Conservation (phyloP, 2,329 filamentous ascomycete species). For the Fusarium armeniacum region DNA sequence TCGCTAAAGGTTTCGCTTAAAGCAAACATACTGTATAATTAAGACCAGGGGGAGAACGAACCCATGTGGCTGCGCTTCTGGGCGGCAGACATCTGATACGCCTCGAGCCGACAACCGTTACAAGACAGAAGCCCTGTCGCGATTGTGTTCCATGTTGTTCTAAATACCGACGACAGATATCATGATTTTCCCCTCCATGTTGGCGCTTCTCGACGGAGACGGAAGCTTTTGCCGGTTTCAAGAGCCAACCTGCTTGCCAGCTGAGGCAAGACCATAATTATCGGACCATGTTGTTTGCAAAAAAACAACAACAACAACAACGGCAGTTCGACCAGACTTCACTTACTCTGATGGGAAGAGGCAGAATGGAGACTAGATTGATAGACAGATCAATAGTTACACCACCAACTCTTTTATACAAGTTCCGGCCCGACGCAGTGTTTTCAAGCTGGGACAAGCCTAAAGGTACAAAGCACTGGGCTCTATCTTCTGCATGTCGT, state of each 20-base stretch:
- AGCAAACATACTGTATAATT: constrained; percentile 7
- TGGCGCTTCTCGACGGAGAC: not conserved
- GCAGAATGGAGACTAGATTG: not conserved
- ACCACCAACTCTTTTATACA: not conserved
- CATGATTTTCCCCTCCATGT: not conserved
- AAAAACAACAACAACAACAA: too few relatives aligned
- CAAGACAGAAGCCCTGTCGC: not conserved
- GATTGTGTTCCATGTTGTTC: constrained; percentile 4
- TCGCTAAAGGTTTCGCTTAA: constrained; percentile 75
- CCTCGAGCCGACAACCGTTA: constrained; percentile 15
- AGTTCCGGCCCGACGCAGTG: not conserved
- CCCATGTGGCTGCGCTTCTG: constrained; percentile 12
- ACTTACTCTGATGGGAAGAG: not conserved
- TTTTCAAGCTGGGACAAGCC: not conserved
- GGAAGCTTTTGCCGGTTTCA: not conserved
- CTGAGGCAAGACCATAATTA: not conserved
- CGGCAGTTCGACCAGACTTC: not conserved
- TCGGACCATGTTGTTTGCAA: not conserved
- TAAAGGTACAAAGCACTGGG: not conserved
- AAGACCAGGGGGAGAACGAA: not conserved
- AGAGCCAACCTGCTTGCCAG: not conserved
- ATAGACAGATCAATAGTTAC: not conserved
- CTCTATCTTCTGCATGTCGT: not conserved
- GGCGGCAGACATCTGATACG: constrained; percentile 23
- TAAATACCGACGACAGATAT: constrained; percentile 1